These are phyloP conservation scores for Lolium multiflorum DNA, from an alignment of 176 grass and related monocot species.

Conservation along the genomic window DNA sequence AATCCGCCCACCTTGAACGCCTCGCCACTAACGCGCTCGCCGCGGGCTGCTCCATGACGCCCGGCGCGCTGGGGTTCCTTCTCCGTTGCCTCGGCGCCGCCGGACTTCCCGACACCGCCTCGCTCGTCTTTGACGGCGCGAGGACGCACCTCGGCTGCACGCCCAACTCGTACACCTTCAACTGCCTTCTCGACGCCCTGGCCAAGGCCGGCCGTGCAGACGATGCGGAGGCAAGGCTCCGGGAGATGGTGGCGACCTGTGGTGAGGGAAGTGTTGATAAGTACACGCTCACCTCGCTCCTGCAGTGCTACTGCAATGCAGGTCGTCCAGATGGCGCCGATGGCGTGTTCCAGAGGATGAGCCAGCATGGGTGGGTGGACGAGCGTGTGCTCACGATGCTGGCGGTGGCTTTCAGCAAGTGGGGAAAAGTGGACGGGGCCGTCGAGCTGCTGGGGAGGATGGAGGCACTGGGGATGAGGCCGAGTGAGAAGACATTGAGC, in stretches of 20 bases:
- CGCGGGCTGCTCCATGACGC: conserved; percentile 64
- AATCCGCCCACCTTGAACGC: conserved; percentile 47
- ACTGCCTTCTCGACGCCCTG: conserved; percentile 73
- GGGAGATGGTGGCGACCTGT: conserved; percentile 56
- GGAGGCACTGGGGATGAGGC: conserved; percentile 53
- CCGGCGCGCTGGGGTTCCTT: conserved; percentile 73
- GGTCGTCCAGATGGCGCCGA: conserved; percentile 51
- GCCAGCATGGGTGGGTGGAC: conserved; percentile 64
- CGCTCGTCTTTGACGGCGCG: conserved; percentile 60
- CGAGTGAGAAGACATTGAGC: conserved; percentile 63
- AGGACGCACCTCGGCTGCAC: conserved; percentile 48
- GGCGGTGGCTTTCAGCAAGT: conserved; percentile 76
- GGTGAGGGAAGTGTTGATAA: conserved; percentile 62
- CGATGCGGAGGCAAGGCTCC: conserved; percentile 55
- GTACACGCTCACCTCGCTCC: conserved; percentile 76
- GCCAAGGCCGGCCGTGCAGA: conserved; percentile 59
- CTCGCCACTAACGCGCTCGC: conserved; percentile 53
- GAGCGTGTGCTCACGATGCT: conserved; percentile 71
- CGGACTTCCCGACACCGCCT: conserved; percentile 57
- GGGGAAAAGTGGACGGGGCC: conserved; percentile 62
- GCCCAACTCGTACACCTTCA: conserved; percentile 86
- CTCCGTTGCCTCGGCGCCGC: conserved; percentile 68
- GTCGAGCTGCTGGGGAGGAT: conserved; percentile 69
- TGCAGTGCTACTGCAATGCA: conserved; percentile 73
- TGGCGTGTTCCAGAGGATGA: conserved; percentile 67